Evolutionary conservation across 2,329 filamentous ascomycete genomes (phyloP), one percentile per base, ranked within the genome.

Genomic region (Aspergillus sp.): DNA sequence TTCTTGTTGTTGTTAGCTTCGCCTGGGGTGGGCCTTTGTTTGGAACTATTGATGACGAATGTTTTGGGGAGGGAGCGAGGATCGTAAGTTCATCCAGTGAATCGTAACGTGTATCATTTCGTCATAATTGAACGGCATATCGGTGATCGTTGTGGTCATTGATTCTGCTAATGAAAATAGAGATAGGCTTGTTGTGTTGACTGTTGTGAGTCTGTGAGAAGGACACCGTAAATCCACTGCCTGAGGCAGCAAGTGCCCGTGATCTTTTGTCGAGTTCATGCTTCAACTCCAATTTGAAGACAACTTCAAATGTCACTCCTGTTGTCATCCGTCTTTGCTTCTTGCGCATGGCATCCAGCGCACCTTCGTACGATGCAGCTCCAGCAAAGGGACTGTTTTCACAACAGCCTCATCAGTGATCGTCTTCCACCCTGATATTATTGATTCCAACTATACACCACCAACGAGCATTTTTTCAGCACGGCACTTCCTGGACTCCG

Each of bases 21-120:
- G 41, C 33, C 33, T 22, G 20, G 6, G 41, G 51, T 54, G 51
- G 51, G 44, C 33, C 42, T 7, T 17, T n/a, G 37, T 20, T 44
- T 22, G 39, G 19, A 13, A 53, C 44, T 47, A 48, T 54, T 54
- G 51, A 40, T 54, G 51, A 41, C 51, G 51, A 54, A 47, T 54
- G 33, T 33, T 41, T 44, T 30, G 37, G 44, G 22, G 46, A 8
- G 33, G n/a, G 34, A 17, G 20, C 12, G 8, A 17, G 51, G 19
- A 45, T 39, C 6, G 42, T 30, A 30, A 9, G 27, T 30, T 30
- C 8, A 3, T 1, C 3, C 27, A 30, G 27, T 9, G 9, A 30
- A 30, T 30, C 9, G 9, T 15, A 44, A 27, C 27, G 40, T 42
- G 49, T 51, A n/a, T 51, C n/a, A 19, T 20, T 39, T 39, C 51